Evolutionary conservation across 2,329 filamentous ascomycete genomes (phyloP).

Genomic region (Tricladium varicosporioides): DNA sequence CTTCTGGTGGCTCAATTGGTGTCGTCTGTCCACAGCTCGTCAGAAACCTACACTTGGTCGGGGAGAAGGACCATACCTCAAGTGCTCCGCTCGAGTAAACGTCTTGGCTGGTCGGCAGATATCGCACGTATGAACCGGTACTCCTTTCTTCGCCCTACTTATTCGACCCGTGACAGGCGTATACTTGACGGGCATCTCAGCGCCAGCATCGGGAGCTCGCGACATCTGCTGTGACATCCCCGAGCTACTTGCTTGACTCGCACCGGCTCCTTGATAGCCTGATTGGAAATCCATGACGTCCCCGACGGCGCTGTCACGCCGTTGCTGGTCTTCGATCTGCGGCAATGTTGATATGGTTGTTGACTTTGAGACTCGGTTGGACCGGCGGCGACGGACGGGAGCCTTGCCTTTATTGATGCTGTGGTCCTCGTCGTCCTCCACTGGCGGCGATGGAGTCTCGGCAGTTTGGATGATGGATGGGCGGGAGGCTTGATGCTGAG

Average conservation of each 20-base stretch:
- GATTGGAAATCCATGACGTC: slow-evolving; percentile 29
- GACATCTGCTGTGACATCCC: slow-evolving; percentile 27
- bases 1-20: slow-evolving; percentile 58
- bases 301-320: slow-evolving; percentile 26
- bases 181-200: slow-evolving; percentile 33
- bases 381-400: slow-evolving; percentile 28
- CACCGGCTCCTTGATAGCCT: slow-evolving; percentile 22
- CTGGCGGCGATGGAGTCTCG: slow-evolving; percentile 22
- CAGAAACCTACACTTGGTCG: slow-evolving; percentile 6
- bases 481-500: slow-evolving; percentile 28
- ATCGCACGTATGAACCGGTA: slow-evolving; percentile 35
- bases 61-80: slow-evolving; percentile 44
- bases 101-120: slow-evolving; percentile 41
- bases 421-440: slow-evolving; percentile 12
- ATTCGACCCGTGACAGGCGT: slow-evolving; percentile 36
- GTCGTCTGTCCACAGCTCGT: slow-evolving; percentile 46
- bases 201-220: slow-evolving; percentile 25
- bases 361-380: slow-evolving; percentile 27
- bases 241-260: slow-evolving; percentile 24
- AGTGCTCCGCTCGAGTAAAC: slow-evolving; percentile 61
- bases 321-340: slow-evolving; percentile 17
- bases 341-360: slow-evolving; percentile 17
- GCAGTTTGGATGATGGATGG: slow-evolving; percentile 22
- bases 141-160: slow-evolving; percentile 36
- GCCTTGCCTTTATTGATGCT: slow-evolving; percentile 23